Percentiles rank a stretch among this genome's conserved stretches.
phyloP scores from a whole-genome alignment of 1,139 yeast species.

The Saccharomyces pastorianus region DNA sequence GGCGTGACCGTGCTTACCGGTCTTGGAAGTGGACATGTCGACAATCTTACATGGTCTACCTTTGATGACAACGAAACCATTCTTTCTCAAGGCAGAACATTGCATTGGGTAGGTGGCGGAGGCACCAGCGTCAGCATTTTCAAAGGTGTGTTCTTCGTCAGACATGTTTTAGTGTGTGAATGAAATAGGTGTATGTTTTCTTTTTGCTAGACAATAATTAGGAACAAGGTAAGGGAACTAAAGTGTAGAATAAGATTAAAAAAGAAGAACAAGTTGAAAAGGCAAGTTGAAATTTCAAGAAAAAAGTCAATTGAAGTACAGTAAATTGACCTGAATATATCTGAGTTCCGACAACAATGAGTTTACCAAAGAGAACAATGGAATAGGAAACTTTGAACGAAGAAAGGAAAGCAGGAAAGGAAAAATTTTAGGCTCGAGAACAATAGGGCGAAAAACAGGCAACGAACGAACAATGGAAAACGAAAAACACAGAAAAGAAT shows the following conservation, averaged over 20 bases:
- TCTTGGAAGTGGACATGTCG: slow-evolving; percentile 99
- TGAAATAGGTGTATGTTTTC: neutral
- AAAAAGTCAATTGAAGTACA: neutral
- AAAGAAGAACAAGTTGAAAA: neutral
- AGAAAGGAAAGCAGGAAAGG: neutral
- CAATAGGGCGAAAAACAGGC: neutral
- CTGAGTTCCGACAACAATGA: neutral
- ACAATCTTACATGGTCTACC: slow-evolving; percentile 99
- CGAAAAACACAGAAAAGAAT: neutral
- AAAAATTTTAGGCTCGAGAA: neutral
- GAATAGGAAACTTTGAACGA: neutral
- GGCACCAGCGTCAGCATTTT: slow-evolving; percentile 98
- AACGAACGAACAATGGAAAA: neutral
- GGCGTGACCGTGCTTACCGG: slow-evolving; percentile 99
- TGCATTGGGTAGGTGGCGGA: slow-evolving; percentile 98
- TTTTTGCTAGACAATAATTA: neutral
- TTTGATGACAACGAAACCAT: slow-evolving; percentile 98
- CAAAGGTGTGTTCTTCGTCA: slow-evolving; percentile 89
- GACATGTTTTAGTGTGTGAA: slow-evolving; percentile 42
- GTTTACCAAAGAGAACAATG: neutral
- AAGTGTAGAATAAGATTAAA: neutral
- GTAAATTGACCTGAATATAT: neutral
- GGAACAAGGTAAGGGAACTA: neutral
- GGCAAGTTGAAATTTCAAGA: neutral
- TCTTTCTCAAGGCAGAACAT: slow-evolving; percentile 99